Evolutionary conservation across 2,329 filamentous ascomycete genomes (phyloP).

Genomic region (Aspergillus latus): DNA sequence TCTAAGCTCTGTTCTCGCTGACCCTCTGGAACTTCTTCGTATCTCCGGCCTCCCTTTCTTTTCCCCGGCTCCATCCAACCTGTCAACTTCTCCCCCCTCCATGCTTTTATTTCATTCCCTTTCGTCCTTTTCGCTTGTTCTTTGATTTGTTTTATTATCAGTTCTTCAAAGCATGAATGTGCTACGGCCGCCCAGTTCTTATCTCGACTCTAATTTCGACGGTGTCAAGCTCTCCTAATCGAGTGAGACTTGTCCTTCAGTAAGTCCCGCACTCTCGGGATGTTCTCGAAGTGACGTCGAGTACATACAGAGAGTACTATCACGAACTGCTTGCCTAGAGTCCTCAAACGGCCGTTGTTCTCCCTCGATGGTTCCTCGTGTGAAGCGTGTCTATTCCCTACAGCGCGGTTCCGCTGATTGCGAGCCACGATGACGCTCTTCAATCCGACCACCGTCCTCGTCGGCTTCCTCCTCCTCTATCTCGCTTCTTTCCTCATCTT

Average conservation of each 20-base stretch:
- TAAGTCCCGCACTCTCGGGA: slow-evolving; percentile 6
- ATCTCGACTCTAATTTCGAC: slow-evolving; percentile 15
- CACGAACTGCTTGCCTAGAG: slow-evolving; percentile 3
- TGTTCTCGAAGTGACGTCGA: slow-evolving; percentile 4
- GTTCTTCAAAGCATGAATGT: slow-evolving; percentile 8
- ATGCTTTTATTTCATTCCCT: neutral
- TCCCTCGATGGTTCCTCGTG: slow-evolving; percentile 24
- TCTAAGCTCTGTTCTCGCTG: neutral
- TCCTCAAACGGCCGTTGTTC: neutral
- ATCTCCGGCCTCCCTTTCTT: slow-evolving; percentile 7
- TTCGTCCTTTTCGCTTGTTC: neutral
- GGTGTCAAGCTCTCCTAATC: slow-evolving; percentile 24
- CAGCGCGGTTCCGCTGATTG: slow-evolving; percentile 35
- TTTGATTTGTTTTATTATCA: neutral
- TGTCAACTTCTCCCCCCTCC: neutral
- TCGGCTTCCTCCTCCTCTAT: slow-evolving; percentile 81
- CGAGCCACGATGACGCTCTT: slow-evolving; percentile 47
- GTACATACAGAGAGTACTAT: neutral
- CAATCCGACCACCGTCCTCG: slow-evolving; percentile 77
- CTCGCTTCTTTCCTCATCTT: slow-evolving; percentile 90
- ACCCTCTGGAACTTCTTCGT: neutral
- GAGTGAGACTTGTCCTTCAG: slow-evolving; percentile 24
- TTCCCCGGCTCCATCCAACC: neutral
- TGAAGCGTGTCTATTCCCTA: slow-evolving; percentile 16
- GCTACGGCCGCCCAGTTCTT: slow-evolving; percentile 15